Base-by-base conservation (phyloP, 768 basidiomycete species). In the Tylopilus subfusipes region DNA sequence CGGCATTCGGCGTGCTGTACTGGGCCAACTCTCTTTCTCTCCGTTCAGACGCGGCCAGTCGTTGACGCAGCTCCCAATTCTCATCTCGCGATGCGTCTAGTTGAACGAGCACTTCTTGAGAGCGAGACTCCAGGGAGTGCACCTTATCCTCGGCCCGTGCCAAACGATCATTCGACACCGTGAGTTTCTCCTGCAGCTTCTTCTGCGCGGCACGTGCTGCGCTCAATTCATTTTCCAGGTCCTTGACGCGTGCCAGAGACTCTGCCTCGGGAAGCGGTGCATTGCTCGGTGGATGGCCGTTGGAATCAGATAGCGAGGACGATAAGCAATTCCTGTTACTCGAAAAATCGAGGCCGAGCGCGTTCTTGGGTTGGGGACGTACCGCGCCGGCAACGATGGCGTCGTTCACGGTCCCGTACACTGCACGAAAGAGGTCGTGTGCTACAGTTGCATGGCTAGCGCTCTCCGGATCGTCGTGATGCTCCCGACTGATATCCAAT, bases 401-500 rank as follows among this genome's bases (percentile, higher is more conserved):
- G 13, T 66, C 56, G 46, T 57, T 64, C 39, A 60, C 56, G 2
- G 56, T 63, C 40, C 70, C 68, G 21, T 72, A 70, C 27, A 70
- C 55, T 18, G 64, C 53, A 5, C 68, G 66, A 54, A 70, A 72
- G n/a, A 70, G 70, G 9, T 58, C 63, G 30, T 65, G 56, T 30
- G 68, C 68, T 14, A 55, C 47, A 19, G 55, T 56, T 18, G 53
- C 62, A 40, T 70, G 68, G 8, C 18, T 44, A 8, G 34, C 39
- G 42, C 59, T 68, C 51, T 62, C 58, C 16, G 64, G 50, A 54
- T 56, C 53, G 27, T 55, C 55, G 2, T 61, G 55, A 46, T 34
- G 57, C 19, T 66, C 68, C 14, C 70, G 66, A 21, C 68, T 72
- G 39, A 70, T 62, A 48, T 70, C 68, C 52, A 72, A 27, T 42